Evolutionary conservation across 805 yeast genomes (phyloP).

Genomic region (Blastobotrys muscicola): DNA sequence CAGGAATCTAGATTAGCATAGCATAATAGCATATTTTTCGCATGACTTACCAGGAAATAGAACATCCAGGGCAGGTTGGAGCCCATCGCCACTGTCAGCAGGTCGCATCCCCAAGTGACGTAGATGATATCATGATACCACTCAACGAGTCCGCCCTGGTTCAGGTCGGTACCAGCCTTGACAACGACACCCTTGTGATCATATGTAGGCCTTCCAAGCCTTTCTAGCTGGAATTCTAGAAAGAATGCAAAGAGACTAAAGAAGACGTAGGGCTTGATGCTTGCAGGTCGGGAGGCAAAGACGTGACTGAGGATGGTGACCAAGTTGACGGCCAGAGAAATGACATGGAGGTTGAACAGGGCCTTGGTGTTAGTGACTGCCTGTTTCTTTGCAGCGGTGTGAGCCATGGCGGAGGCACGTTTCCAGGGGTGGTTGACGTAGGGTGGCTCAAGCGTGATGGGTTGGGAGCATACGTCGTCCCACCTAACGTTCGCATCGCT

Average conservation of each 20-base stretch:
- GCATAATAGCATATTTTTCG: not conserved
- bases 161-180: conserved; percentile 51
- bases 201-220: conserved; percentile 51
- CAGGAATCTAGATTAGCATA: conserved; percentile 33
- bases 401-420: conserved; percentile 29
- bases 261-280: conserved; percentile 36
- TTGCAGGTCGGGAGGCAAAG: conserved; percentile 37
- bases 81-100: conserved; percentile 46
- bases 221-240: conserved; percentile 46
- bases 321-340: conserved; percentile 33
- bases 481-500: too few relatives aligned
- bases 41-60: conserved; percentile 27
- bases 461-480: too few relatives aligned
- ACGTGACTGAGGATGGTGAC: conserved; percentile 32
- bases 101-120: conserved; percentile 49
- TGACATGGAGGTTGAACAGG: conserved; percentile 26
- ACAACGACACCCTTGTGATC: conserved; percentile 37
- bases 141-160: conserved; percentile 57
- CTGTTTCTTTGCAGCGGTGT: conserved; percentile 35
- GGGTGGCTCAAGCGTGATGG: too few relatives aligned
- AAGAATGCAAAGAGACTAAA: conserved; percentile 35
- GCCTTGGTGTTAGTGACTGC: conserved; percentile 28
- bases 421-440: not conserved
- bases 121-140: conserved; percentile 64
- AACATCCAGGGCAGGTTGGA: conserved; percentile 51